Evolutionary conservation across 345 rosid species (phyloP), one percentile per base, ranked within the genome.

Genomic region (Erucastrum elatum): DNA sequence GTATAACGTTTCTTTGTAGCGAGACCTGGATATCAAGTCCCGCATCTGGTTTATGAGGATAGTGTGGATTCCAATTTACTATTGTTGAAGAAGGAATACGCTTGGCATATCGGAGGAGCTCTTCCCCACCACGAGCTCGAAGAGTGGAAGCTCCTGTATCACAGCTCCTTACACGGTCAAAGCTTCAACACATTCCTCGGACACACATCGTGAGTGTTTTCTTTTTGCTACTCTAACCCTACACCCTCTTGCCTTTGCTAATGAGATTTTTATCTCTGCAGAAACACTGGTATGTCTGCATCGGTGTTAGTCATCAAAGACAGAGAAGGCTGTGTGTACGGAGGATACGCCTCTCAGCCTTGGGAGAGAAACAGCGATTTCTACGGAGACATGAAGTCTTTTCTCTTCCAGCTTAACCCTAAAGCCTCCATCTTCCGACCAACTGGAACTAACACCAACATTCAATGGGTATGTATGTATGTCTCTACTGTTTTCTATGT

Each of bases 101-200:
- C 98, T 70, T 92, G 98, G 97, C 93, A 91, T 77, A 90, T 94
- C 70, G 98, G 92, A 80, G 98, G 98, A 75, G 88, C 87, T 68
- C 91, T 94, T 77, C 84, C 97, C 61, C 94, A 82, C 16, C 86
- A 84, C 46, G 97, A 91, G 84, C 84, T 90, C 34, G 87, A 79
- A 70, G 94, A 91, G 69, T 94, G 97, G 98, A 94, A 85, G 71
- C 92, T 92, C 30, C 76, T 92, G 78, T 94, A 90, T 75, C 97
- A 94, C 72, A 92, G 97, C 82, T 68, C 92, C 76, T 64, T 86
- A 44, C 86, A 85, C 82, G 98, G 95, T 74, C 85, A 82, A 61
- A 94, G 95, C 85, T 94, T 92, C 82, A 92, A 81, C 87, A 94
- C 96, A 30, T 94, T 94, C 76, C 82, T 94, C 74, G 92, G 97